Evolutionary conservation across 2,329 filamentous ascomycete species (phyloP), one percentile per base, ranked within the genome.

Genomic region (Helicocarpus griseus): DNA sequence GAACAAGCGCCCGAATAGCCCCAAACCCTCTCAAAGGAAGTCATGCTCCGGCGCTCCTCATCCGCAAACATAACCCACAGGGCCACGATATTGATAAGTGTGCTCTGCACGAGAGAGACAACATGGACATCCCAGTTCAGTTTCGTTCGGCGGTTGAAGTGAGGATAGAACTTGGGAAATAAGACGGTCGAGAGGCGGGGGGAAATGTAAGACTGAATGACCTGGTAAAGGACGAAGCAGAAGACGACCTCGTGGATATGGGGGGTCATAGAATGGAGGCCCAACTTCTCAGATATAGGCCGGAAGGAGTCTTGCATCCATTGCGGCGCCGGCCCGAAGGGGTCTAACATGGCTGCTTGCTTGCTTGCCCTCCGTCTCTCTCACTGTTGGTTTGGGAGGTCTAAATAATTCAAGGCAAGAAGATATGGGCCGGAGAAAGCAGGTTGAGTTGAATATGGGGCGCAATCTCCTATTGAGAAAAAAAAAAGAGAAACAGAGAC

Each of bases 81-180:
- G 24, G 79, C 79, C 41, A 78, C 58, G 4, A 61, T 63, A 61
- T 76, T 79, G 60, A 85, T 77, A 17, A 83, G 60, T 7, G 73
- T 69, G 54, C 74, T 77, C 68, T 85, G 81, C 33, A 81, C 69
- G 39, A 85, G 71, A 0, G 77, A 80, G 39, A 84, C 81, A 50
- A 83, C 76, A 61, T 85, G 81, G 6, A 84, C 79, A 65, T 85
- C 77, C 81, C 81, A 85, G 67, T 82, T 84, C 48, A 83, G 67
- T 57, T 74, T 75, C 1, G 80, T 83, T 45, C 80, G 76, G 22
- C 63, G 64, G 53, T 70, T 75, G 58, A 85, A 71, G 9, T 70
- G 66, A 33, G 70, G 65, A 63, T 85, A 85, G 58, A 72, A 71
- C 40, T 68, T 64, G 17, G 80, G 78, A 58, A 80, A 79, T 53